Base-by-base conservation (phyloP, 495 filamentous ascomycete species). In the Hypoxylon subgilvum region DNA sequence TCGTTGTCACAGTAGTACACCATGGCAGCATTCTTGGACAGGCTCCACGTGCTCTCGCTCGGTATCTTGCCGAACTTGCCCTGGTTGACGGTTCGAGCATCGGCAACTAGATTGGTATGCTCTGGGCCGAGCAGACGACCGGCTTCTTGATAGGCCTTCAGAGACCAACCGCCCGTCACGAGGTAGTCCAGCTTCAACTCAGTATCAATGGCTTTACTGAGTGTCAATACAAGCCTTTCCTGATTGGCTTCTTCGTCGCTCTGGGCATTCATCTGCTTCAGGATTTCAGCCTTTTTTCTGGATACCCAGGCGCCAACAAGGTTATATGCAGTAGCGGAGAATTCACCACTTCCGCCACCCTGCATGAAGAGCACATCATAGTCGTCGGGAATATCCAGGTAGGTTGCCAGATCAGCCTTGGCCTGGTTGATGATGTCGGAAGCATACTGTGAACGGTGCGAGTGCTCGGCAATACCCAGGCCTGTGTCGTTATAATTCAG, bases 1-100 rank as follows among this genome's bases (percentile, higher is more conserved):
- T 97, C 93, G 59, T 97, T 97, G 71, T 94, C 90, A 73, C 93
- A 97, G 66, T 85, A 90, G 74, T 97, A 97, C n/a, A 92, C 86
- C 68, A 92, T 80, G 0, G 91, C 88, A n/a, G 88, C 82, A 19
- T 82, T 80, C 17, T 84, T 80, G 45, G 85, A 91, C 53, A 95
- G 78, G 8, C 79, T 86, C 93, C 92, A 97, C 9, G 79, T 80
- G 46, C 79, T 79, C 71, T 91, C 86, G 7, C 83, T 76, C 0
- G 93, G 87, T 35, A 97, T 96, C 54, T 74, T 84, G 16, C 90
- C 90, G 60, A 96, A 97, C 73, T 95, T 96, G n/a, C 89, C 91
- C 57, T 80, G 79, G 62, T 90, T 90, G 49, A 70, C 69, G 50
- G 83, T 82, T 30, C 88, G 80, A 5, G 88, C 76, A 70, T 96